phyloP scores from a whole-genome alignment of 306 rosid genomes.

The Lathyrus tuberosus region DNA sequence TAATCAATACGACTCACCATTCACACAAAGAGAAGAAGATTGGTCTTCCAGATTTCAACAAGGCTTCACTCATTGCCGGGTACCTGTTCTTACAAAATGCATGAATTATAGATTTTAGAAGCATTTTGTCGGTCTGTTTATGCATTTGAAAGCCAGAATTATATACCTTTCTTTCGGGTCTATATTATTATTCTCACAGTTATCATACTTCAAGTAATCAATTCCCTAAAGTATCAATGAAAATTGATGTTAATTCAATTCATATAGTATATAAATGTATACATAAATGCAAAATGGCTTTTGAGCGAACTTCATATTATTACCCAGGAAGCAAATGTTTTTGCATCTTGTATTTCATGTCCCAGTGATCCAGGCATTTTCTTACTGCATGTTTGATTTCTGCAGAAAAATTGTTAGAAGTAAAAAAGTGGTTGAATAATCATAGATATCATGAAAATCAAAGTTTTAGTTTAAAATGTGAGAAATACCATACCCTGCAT shows the following conservation, averaged over 20 bases:
- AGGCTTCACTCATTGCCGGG: conserved; percentile 66
- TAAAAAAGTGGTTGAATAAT: conserved; percentile 33
- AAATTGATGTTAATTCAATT: not conserved
- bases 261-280: conserved; percentile 1
- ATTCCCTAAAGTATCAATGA: conserved; percentile 50
- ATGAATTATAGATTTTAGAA: no score
- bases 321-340: conserved; percentile 84
- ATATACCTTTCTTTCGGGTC: conserved; percentile 68
- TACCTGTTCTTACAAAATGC: conserved; percentile 54
- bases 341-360: conserved; percentile 77
- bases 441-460: not conserved
- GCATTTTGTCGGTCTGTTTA: not conserved
- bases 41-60: conserved; percentile 50
- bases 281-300: no score
- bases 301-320: conserved; percentile 15
- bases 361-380: conserved; percentile 81
- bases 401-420: conserved; percentile 35
- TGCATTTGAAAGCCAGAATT: not conserved
- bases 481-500: conserved; percentile 76
- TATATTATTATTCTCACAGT: conserved; percentile 56
- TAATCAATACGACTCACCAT: conserved; percentile 56
- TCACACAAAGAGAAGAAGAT: conserved; percentile 76
- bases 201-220: conserved; percentile 85
- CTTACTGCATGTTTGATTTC: conserved; percentile 66
- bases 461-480: not conserved